Evolutionary conservation across 805 yeast species (phyloP), one percentile per base, ranked within the genome.

Genomic region (Metschnikowia lunata): DNA sequence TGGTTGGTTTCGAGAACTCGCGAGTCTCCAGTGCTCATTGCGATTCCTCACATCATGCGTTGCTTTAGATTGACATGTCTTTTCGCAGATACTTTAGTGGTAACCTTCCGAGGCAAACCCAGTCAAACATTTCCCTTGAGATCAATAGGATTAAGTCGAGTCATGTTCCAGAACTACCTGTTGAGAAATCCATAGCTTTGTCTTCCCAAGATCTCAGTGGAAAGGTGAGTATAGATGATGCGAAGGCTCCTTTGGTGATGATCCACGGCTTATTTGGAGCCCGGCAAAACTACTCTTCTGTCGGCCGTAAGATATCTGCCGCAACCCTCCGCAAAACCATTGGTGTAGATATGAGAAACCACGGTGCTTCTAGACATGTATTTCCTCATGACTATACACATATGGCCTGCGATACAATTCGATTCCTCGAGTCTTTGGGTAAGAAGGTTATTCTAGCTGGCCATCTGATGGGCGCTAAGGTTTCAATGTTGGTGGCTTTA

Each of bases 381-480:
- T 47, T 51, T 30, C 80, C 82, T 1, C 66, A 66, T 43, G 69
- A 67, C 40, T 79, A 79, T 52, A n/a, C 40, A 6, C 58, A 71
- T 6, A 54, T 76, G 64, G 69, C 75, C 1, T 47, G 56, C 4
- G 83, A 78, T 54, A 62, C 77, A 4, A 54, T 63, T 4, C 50
- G 56, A 33, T 69, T 69, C 40, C 49, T 76, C 2, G 50, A 63
- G 30, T 15, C 46, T 0, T 52, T 61, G 52, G 36, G 44, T 8
- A 36, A 53, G 6, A 43, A 45, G 8, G 58, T 51, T 14, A 46
- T 63, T 2, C 50, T 67, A 26, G 60, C 69, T 15, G 85, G 85
- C 0, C 82, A 76, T 54, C 78, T 82, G 14, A 73, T 80, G 78
- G 86, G 86, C 1, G 84, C 82, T 4, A 79, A 78, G 53, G 71